Percentiles rank a stretch among this genome's conserved stretches.
Conservation (phyloP, 495 filamentous ascomycete genomes). For the Lindgomyces ingoldianus region DNA sequence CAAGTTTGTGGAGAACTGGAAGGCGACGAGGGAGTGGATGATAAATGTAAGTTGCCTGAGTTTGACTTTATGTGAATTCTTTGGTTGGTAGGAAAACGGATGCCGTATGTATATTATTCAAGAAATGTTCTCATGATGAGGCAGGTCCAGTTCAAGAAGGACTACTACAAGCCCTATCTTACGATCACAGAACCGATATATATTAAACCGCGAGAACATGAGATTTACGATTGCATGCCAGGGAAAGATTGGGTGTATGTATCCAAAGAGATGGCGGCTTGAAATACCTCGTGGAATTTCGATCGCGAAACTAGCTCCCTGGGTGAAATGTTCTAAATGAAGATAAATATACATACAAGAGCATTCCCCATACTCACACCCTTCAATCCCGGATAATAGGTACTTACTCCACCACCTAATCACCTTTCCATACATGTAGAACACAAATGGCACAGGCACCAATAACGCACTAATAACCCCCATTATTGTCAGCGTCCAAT, state of each 20-base stretch:
- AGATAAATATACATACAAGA: neutral
- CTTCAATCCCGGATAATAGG: conserved; percentile 35
- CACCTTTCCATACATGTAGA: conserved; percentile 53
- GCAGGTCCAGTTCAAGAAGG: conserved; percentile 53
- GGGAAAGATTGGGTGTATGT: conserved; percentile 13
- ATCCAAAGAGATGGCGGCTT: neutral
- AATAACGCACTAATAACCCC: conserved; percentile 53
- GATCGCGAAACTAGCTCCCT: neutral
- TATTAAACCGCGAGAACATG: conserved; percentile 44
- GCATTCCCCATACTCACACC: no score
- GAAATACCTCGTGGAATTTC: neutral
- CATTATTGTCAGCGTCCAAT: conserved; percentile 60
- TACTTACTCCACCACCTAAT: conserved; percentile 54
- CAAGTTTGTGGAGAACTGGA: conserved; percentile 54
- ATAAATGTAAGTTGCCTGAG: conserved; percentile 41
- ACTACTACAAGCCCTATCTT: conserved; percentile 55
- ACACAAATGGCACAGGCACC: conserved; percentile 57
- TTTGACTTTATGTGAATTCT: neutral
- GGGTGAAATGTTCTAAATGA: neutral
- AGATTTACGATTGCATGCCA: conserved; percentile 43
- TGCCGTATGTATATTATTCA: no score
- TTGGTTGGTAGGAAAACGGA: no score
- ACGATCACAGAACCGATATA: conserved; percentile 53
- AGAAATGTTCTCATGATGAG: conserved; percentile 14
- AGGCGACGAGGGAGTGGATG: conserved; percentile 47